Conservation (phyloP, 1,284 basidiomycete genomes). For the Boletus sp. region DNA sequence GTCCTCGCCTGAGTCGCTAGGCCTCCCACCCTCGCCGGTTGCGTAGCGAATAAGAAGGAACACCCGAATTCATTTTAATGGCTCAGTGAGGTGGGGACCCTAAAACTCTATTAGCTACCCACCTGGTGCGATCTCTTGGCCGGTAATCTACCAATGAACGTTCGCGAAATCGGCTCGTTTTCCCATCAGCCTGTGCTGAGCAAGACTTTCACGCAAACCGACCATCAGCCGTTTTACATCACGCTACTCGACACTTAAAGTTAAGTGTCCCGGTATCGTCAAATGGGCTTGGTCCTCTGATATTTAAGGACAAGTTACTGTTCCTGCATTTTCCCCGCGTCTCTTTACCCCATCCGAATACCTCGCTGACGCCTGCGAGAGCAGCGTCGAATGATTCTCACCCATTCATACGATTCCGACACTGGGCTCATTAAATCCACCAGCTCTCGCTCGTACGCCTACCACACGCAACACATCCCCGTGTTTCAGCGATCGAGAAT, state of each 20-base stretch:
- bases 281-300: constrained; percentile 18
- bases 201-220: constrained; percentile 26
- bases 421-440: constrained; percentile 32
- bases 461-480: constrained; percentile 18
- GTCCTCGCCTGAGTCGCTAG: neutral
- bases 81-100: constrained; percentile 17
- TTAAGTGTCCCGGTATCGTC: constrained; percentile 26
- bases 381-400: constrained; percentile 28
- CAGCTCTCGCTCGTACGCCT: constrained; percentile 19
- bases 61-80: constrained; percentile 3
- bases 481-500: constrained; percentile 26
- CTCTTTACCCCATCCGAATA: constrained; percentile 12
- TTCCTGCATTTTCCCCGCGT: constrained; percentile 13
- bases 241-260: constrained; percentile 28
- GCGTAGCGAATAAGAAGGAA: constrained; percentile 4
- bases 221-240: constrained; percentile 35
- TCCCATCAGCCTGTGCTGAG: constrained; percentile 24
- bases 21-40: neutral
- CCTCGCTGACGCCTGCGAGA: constrained; percentile 18
- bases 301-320: constrained; percentile 32
- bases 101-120: constrained; percentile 34
- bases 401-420: constrained; percentile 18
- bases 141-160: constrained; percentile 28
- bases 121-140: constrained; percentile 15
- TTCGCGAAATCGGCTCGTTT: constrained; percentile 19